phyloP scores from a whole-genome alignment of 2,329 filamentous ascomycete genomes.

The Tolypocladium ovalisporum region DNA sequence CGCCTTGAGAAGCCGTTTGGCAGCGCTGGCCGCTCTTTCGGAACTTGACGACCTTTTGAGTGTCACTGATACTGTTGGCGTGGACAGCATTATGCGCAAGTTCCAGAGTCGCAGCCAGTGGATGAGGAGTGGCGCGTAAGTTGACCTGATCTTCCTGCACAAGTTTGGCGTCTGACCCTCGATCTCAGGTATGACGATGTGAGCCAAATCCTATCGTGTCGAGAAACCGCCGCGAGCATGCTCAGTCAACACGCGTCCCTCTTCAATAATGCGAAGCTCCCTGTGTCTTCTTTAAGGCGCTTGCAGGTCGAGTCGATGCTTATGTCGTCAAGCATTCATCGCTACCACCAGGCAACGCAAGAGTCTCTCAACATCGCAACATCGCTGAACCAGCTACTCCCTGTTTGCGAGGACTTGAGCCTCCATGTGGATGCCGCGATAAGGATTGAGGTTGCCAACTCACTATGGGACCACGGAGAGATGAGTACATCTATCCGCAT shows the following conservation, averaged over 20 bases:
- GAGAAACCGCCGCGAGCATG: slow-evolving; percentile 72
- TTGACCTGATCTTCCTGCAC: background rate
- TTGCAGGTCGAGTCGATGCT: slow-evolving; percentile 71
- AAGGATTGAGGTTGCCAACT: slow-evolving; percentile 74
- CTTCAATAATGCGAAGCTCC: slow-evolving; percentile 48
- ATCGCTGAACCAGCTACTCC: slow-evolving; percentile 67
- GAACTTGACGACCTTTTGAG: slow-evolving; percentile 73
- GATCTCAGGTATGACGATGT: slow-evolving; percentile 61
- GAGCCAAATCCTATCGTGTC: slow-evolving; percentile 68
- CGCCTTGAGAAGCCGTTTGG: slow-evolving; percentile 42
- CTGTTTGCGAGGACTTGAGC: slow-evolving; percentile 56
- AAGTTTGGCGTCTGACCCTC: slow-evolving; percentile 3
- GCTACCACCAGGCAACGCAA: slow-evolving; percentile 71
- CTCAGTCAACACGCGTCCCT: slow-evolving; percentile 61
- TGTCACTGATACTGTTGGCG: slow-evolving; percentile 44
- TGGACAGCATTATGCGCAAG: slow-evolving; percentile 49
- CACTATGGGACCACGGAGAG: slow-evolving; percentile 91
- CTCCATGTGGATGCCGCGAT: slow-evolving; percentile 68
- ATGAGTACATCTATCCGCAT: slow-evolving; percentile 81
- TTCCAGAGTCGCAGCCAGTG: slow-evolving; percentile 60
- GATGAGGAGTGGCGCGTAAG: slow-evolving; percentile 75
- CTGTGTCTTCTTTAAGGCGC: slow-evolving; percentile 51
- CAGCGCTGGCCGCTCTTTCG: slow-evolving; percentile 59
- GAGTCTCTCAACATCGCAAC: slow-evolving; percentile 82
- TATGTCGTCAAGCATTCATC: slow-evolving; percentile 61